Base-by-base conservation (phyloP, 2,329 filamentous ascomycete genomes). In the Allantophomopsis lycopodina region DNA sequence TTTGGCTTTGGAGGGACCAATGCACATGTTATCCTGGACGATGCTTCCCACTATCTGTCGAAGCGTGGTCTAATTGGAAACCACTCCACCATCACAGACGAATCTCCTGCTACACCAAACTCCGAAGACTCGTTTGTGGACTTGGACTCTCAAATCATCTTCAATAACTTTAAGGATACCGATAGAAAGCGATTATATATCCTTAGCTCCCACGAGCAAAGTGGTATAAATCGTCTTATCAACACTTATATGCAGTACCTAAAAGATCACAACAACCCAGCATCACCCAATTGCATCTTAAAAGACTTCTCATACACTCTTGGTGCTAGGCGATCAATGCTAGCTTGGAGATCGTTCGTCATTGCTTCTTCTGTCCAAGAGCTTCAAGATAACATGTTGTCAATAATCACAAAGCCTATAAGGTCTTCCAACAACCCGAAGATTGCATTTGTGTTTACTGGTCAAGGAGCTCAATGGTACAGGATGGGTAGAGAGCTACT, bases 11-110 rank as follows among this genome's bases (percentile, higher is more conserved):
- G 46, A 14, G 46, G 46, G 2, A 45, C 44, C 2, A 48, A 48
- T 42, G 52, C 51, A 2, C 58, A 61, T 45, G 55, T 55, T 2
- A 55, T 66, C 3, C 50, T 50, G 41, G 51, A 56, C 28, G 54
- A 53, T 49, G 54, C 53, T 18, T 54, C 58, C 36, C 49, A 54
- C 28, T 56, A 50, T 20, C 16, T 42, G 14, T n/a, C 13, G 13
- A 20, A 32, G 28, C 40, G 17, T 18, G 36, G 40, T 30, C 37
- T 40, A 8, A n/a, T 17, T 13, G 39, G 39, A 16, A 32, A 40
- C 17, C 32, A 15, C 16, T 30, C 36, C 14, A 30, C 20, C 13
- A 31, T 38, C 18, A n/a, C 12, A 28, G 14, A 17, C 34, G 7
- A 20, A 31, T 5, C 14, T 20, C 16, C 36, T 32, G 7, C 14